phyloP scores from a whole-genome alignment of 164 flowering plant species.

The Sedum album region DNA sequence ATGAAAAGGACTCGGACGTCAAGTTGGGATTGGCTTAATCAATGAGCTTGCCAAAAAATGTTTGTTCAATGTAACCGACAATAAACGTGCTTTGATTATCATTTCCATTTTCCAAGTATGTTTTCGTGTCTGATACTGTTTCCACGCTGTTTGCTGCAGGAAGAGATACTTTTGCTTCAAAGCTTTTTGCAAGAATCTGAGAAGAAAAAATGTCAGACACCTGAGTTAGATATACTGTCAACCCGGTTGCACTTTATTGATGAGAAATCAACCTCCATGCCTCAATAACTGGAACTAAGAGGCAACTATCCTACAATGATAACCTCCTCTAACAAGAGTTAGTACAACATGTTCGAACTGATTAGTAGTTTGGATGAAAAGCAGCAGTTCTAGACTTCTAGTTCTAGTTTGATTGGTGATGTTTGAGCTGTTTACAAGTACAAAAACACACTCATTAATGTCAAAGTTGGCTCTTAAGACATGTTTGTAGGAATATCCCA shows the following conservation, averaged over 20 bases:
- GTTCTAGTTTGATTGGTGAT: too few relatives aligned
- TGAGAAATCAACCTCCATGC: neutral
- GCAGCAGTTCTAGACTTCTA: too few relatives aligned
- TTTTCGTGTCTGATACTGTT: neutral
- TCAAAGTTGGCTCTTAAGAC: too few relatives aligned
- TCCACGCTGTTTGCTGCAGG: neutral
- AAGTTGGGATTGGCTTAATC: neutral
- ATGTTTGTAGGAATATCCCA: too few relatives aligned
- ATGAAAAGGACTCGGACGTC: neutral
- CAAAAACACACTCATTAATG: too few relatives aligned
- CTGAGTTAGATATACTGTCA: neutral
- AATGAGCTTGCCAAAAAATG: neutral
- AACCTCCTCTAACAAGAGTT: neutral
- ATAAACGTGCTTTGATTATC: too few relatives aligned
- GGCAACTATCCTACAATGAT: neutral
- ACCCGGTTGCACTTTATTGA: neutral
- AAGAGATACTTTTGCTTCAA: neutral
- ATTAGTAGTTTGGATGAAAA: too few relatives aligned
- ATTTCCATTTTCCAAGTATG: too few relatives aligned
- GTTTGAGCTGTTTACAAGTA: too few relatives aligned
- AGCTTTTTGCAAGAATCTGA: neutral
- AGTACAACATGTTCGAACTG: too few relatives aligned
- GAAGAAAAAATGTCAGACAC: conserved; percentile 1
- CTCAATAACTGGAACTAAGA: neutral
- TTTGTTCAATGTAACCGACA: too few relatives aligned